phyloP scores from a whole-genome alignment of 129 eudicot species.

The Gnaphalium uliginosum region DNA sequence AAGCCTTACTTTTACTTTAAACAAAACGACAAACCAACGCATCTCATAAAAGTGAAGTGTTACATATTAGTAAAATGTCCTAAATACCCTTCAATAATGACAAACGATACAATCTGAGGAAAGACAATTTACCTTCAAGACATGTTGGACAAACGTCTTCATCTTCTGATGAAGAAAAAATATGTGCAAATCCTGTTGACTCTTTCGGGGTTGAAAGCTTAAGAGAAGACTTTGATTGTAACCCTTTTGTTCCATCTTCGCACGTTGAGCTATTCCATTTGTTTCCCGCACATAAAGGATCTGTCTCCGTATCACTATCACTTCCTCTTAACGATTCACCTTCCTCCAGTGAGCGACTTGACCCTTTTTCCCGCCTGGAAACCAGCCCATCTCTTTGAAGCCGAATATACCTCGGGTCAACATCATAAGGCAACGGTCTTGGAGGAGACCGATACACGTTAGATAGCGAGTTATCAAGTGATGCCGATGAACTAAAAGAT shows the following conservation, averaged over 20 bases:
- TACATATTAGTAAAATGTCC: background rate
- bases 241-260: conserved; percentile 70
- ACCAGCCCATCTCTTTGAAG: conserved; percentile 82
- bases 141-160: conserved; percentile 99
- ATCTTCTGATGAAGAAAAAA: conserved; percentile 65
- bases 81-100: background rate
- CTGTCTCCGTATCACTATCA: conserved; percentile 69
- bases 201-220: conserved; percentile 61
- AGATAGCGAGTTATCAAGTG: conserved; percentile 74
- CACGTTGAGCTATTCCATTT: conserved; percentile 70
- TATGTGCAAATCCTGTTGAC: conserved; percentile 62
- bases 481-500: conserved; percentile 59
- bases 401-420: conserved; percentile 77
- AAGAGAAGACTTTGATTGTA: conserved; percentile 52
- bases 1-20: background rate
- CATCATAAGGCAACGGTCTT: conserved; percentile 96
- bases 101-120: background rate
- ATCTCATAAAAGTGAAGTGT: no score
- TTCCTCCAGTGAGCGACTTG: conserved; percentile 88
- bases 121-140: conserved; percentile 72
- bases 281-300: conserved; percentile 54
- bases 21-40: background rate
- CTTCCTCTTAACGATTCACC: conserved; percentile 80
- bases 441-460: conserved; percentile 90
- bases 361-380: conserved; percentile 88